A percentile compares a stretch with the other conserved stretches of the same genome.
Evolutionary conservation across 495 filamentous ascomycete species (phyloP).

Genomic region (Penicillium fimorum): DNA sequence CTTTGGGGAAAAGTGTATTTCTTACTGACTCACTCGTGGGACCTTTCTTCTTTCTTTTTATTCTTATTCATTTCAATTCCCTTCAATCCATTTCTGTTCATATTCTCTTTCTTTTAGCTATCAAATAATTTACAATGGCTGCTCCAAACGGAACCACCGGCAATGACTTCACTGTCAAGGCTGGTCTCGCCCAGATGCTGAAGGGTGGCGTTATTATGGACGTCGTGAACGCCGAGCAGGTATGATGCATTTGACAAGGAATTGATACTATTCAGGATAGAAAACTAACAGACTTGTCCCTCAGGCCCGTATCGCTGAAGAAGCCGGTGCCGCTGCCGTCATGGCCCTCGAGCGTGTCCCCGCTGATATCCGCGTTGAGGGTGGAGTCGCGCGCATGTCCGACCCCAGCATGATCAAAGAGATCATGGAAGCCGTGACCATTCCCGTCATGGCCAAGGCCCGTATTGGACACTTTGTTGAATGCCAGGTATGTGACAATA

Average conservation of each 20-base stretch:
- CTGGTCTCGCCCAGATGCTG: slow-evolving; percentile 92
- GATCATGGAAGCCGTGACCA: slow-evolving; percentile 95
- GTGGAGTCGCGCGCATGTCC: slow-evolving; percentile 95
- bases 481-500: slow-evolving; percentile 64
- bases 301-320: slow-evolving; percentile 90
- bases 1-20: slow-evolving; percentile 17
- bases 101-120: slow-evolving; percentile 9
- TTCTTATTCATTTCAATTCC: slow-evolving; percentile 3
- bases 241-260: slow-evolving; percentile 26
- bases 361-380: slow-evolving; percentile 89
- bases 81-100: slow-evolving; percentile 8
- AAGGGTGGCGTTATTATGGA: slow-evolving; percentile 99
- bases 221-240: slow-evolving; percentile 90
- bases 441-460: slow-evolving; percentile 99
- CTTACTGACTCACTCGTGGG: slow-evolving; percentile 22
- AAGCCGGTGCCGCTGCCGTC: slow-evolving; percentile 92
- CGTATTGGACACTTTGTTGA: slow-evolving; percentile 97
- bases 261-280: neutral
- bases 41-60: slow-evolving; percentile 7
- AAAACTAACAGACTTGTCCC: neutral
- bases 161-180: slow-evolving; percentile 76
- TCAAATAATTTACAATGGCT: slow-evolving; percentile 34
- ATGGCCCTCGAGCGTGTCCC: slow-evolving; percentile 99
- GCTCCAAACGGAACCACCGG: slow-evolving; percentile 32
- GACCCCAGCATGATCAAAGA: slow-evolving; percentile 94